Base-by-base conservation (phyloP, 805 yeast species). In the Candida berthetii region DNA sequence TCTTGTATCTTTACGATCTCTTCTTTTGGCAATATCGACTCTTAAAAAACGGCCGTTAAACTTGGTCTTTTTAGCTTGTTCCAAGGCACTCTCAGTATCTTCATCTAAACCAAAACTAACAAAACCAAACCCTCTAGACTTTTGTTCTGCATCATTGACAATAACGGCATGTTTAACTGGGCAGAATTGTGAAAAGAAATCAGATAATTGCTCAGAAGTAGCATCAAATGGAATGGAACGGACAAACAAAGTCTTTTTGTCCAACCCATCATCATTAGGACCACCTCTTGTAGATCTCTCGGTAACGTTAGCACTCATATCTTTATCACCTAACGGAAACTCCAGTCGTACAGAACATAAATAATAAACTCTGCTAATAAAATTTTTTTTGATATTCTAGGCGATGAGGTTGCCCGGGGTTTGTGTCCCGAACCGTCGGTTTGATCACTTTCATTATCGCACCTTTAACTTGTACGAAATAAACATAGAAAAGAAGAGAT, bases 121-220 rank as follows among this genome's bases (percentile, higher is more conserved):
- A 62, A 93, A 93, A 3, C 99, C 99, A 64, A 90, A 93, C 2
- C 99, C 98, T 60, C 90, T 76, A 3, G 96, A 87, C 36, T 82
- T 72, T 41, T 85, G 77, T 29, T 82, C 78, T 10, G 69, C 69
- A 57, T 90, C 96, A 32, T 71, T 83, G 15, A 93, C 98, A 34
- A 93, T 76, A 36, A 89, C 90, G 2, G 97, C 96, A 63, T 93
- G 99, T 63, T 83, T 89, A 11, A 91, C 95, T 7, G 99, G 99
- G 4, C 87, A 91, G 65, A 89, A 83, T 48, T 88, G 88, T 2
- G 98, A 84, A 58, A 93, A 93, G 62, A 74, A 89, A 50, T 85
- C 86, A 1, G 91, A 74, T 34, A 93, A 71, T 52, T 87, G 80
- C 45, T 88, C 96, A 18, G 82, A 77, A 1, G 95, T 84, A 7